Conservation (phyloP, 495 filamentous ascomycete species). For the Lepraria neglecta region DNA sequence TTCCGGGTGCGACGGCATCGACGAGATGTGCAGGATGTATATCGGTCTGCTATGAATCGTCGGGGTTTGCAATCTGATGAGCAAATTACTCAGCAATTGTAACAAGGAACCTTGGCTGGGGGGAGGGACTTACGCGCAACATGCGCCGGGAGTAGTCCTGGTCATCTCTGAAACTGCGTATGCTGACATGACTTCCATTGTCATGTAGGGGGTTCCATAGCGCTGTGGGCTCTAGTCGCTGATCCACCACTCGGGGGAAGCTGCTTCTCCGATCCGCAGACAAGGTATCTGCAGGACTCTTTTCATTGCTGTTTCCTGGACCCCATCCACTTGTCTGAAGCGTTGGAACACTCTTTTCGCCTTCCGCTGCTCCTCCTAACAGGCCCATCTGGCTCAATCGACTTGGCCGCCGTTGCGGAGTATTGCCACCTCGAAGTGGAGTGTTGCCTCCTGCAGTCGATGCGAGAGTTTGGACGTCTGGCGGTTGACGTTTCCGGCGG, state of each 20-base stretch:
- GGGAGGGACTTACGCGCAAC: conserved; percentile 41
- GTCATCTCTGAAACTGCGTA: conserved; percentile 49
- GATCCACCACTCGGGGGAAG: conserved; percentile 37
- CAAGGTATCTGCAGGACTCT: conserved; percentile 26
- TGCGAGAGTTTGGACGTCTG: conserved; percentile 25
- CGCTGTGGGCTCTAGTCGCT: conserved; percentile 36
- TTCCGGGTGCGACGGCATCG: no score
- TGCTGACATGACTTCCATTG: conserved; percentile 46
- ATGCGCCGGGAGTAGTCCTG: conserved; percentile 54
- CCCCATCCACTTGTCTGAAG: conserved; percentile 31
- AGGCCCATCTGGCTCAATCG: conserved; percentile 46
- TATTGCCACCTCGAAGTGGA: conserved; percentile 29
- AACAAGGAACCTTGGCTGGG: not conserved
- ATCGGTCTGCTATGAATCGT: conserved; percentile 31
- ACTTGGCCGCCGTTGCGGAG: conserved; percentile 38
- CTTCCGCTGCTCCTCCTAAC: conserved; percentile 23
- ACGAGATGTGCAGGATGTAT: not conserved
- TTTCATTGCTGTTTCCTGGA: conserved; percentile 23
- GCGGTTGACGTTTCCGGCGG: conserved; percentile 35
- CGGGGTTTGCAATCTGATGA: conserved; percentile 49
- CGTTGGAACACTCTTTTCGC: conserved; percentile 29
- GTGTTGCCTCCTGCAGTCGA: conserved; percentile 30
- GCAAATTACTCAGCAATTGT: conserved; percentile 9
- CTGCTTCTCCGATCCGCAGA: conserved; percentile 24
- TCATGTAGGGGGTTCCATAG: conserved; percentile 39